Base-by-base conservation (phyloP, 345 rosid species). In the Eucalyptus guilfoylei region DNA sequence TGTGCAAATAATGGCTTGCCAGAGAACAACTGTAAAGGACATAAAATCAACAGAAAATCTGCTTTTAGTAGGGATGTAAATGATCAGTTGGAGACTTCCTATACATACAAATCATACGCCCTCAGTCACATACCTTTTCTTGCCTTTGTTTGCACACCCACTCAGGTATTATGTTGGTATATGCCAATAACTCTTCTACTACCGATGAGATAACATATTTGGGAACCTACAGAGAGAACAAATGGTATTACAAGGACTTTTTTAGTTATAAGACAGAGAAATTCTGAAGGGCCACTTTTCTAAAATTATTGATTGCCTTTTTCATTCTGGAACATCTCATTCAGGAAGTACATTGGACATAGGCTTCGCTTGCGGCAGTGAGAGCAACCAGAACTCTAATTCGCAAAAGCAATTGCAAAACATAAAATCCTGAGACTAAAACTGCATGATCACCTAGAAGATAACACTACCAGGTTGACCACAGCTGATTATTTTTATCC, bases 71-170 rank as follows among this genome's bases (percentile, higher is more conserved):
- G 60, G 60, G 60, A 55, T 55, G 60, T 55, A 23, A 55, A 24
- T 49, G 62, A 55, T 55, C 6, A 55, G 62, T 23, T 55, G 28
- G 62, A 55, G 28, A 58, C 30, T 55, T n/a, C 47, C 64, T 28
- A 54, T 15, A 52, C 40, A 21, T 42, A 86, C 17, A 30, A 16
- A 86, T 50, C 88, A 54, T 52, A n/a, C 49, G 64, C 62, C 89
- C 23, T 24, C 88, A 37, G 15, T 88, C 49, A 91, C 30, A 67
- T 91, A 97, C 99, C 95, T 94, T 95, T 89, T 96, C 96, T 90
- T 96, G 98, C 52, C 96, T 94, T 88, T 93, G 92, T 91, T 94
- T 92, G 90, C 97, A 96, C 45, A 97, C 89, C 99, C 99, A 96
- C 92, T 97, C 99, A 69, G 99, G 99, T 90, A 97, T 91, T 60